phyloP scores from a whole-genome alignment of 345 rosid genomes.

The Rubroshorea leprosula region DNA sequence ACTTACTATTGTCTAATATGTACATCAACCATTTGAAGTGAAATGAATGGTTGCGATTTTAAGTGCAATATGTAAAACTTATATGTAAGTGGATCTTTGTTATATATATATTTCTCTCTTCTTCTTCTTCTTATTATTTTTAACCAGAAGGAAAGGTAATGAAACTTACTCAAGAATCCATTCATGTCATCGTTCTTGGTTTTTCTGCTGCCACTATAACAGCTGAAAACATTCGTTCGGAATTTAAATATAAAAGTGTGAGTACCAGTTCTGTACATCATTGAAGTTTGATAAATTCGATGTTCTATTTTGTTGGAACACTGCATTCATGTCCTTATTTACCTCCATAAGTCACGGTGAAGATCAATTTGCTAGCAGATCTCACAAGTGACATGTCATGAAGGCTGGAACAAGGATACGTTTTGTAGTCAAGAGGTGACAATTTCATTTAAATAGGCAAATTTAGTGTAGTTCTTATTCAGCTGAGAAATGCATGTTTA shows the following conservation, averaged over 20 bases:
- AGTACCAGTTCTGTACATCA: not conserved
- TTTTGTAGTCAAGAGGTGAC: slow-evolving; percentile 70
- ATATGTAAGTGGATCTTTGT: too few relatives aligned
- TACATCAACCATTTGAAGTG: too few relatives aligned
- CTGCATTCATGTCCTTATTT: not conserved
- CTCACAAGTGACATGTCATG: slow-evolving; percentile 49
- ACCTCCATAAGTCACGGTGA: not conserved
- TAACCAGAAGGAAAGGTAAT: slow-evolving; percentile 68
- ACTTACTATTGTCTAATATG: not conserved
- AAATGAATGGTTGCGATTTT: too few relatives aligned
- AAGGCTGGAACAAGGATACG: slow-evolving; percentile 71
- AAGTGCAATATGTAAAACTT: not conserved
- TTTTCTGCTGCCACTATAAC: slow-evolving; percentile 69
- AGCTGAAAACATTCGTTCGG: slow-evolving; percentile 59
- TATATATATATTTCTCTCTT: too few relatives aligned
- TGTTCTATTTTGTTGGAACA: not conserved
- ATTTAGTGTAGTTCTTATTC: not conserved
- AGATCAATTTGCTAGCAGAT: slow-evolving; percentile 40
- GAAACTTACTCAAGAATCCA: slow-evolving; percentile 59
- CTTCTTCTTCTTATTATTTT: not conserved
- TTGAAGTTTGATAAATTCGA: not conserved
- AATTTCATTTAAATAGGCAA: not conserved
- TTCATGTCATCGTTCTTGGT: slow-evolving; percentile 73
- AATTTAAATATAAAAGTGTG: slow-evolving; percentile 22
- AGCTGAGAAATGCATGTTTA: not conserved